Base-by-base conservation (phyloP, 1,284 basidiomycete species). In the Moesziomyces globuligerus region DNA sequence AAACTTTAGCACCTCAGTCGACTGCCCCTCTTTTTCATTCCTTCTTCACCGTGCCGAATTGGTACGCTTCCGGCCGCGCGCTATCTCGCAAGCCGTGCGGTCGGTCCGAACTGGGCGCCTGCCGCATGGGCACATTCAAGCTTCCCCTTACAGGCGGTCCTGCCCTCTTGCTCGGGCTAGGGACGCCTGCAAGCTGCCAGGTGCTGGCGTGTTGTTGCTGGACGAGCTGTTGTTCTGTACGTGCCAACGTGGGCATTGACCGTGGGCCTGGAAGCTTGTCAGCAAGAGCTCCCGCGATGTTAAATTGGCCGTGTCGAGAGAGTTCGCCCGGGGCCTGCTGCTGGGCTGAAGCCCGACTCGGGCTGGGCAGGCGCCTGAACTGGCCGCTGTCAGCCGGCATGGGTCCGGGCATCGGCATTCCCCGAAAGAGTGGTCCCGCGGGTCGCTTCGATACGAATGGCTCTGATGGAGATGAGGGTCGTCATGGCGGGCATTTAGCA, bases 141-240 rank as follows among this genome's bases (percentile, higher is more conserved):
- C 32, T 17, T 34, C 15, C 32, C 32, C 32, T 34, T 34, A 17
- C 32, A 4, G 32, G 32, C 15, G 32, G 17, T 17, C 17, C 32
- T 17, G 32, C 17, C 32, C 32, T 34, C 7, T 17, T 34, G 32
- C 32, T 34, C 15, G 32, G 13, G 32, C 32, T 17, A 1, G 15
- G 13, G 15, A 34, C 17, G 15, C 32, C 13, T 17, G 32, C 13
- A 6, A 17, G 15, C 23, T 17, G 5, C 29, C 8, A 13, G 43
- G 24, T 9, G 24, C 37, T 21, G 42, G 15, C 15, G 38, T 44
- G 45, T 11, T 21, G 20, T 8, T n/a, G 40, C 20, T 41, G 34
- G 10, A 24, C 37, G 4, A 41, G 28, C 50, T 45, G 40, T 5
- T 39, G 29, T 37, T 53, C 50, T 2, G n/a, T 29, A 8, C 58